Evolutionary conservation across 805 yeast genomes (phyloP).

Genomic region (Sugiyamaella boreocaroliniensis): DNA sequence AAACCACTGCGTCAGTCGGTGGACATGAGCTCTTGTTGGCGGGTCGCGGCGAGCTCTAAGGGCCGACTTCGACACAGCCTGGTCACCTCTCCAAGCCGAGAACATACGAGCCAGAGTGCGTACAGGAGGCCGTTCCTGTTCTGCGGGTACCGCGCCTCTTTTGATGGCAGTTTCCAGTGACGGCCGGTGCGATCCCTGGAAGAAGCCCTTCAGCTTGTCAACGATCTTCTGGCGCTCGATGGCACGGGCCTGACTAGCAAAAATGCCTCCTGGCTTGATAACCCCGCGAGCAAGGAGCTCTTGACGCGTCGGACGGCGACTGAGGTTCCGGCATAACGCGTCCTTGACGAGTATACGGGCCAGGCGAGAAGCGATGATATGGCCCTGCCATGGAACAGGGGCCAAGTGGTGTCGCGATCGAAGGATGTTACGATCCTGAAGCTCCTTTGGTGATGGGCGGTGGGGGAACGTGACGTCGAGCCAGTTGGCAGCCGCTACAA

Average conservation of each 20-base stretch:
- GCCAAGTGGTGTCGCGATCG: conserved; percentile 16
- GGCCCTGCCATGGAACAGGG: conserved; percentile 17
- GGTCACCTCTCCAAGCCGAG: conserved; percentile 8
- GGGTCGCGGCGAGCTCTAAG: conserved; percentile 10
- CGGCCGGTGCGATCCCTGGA: conserved; percentile 15
- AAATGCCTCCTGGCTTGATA: conserved; percentile 16
- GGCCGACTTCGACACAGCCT: not conserved
- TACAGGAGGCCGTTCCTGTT: conserved; percentile 13
- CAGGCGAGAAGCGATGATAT: conserved; percentile 15
- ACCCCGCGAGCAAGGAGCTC: conserved; percentile 26
- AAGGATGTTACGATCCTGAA: conserved; percentile 22
- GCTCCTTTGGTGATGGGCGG: conserved; percentile 22
- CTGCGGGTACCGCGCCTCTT: conserved; percentile 12
- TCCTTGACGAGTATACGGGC: conserved; percentile 18
- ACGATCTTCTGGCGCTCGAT: conserved; percentile 23
- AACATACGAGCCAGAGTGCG: conserved; percentile 17
- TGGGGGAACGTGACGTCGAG: conserved; percentile 12
- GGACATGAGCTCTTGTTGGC: conserved; percentile 21
- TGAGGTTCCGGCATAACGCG: conserved; percentile 20
- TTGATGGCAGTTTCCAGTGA: conserved; percentile 14
- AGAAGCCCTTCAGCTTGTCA: conserved; percentile 19
- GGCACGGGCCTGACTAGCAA: conserved; percentile 14
- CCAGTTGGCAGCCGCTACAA: conserved; percentile 17
- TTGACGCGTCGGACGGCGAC: conserved; percentile 19
- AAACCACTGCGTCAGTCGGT: conserved; percentile 15